These are phyloP conservation scores for Pseudodiploospora longispora DNA, from an alignment of 2,329 filamentous ascomycete species.

Conservation along the genomic window DNA sequence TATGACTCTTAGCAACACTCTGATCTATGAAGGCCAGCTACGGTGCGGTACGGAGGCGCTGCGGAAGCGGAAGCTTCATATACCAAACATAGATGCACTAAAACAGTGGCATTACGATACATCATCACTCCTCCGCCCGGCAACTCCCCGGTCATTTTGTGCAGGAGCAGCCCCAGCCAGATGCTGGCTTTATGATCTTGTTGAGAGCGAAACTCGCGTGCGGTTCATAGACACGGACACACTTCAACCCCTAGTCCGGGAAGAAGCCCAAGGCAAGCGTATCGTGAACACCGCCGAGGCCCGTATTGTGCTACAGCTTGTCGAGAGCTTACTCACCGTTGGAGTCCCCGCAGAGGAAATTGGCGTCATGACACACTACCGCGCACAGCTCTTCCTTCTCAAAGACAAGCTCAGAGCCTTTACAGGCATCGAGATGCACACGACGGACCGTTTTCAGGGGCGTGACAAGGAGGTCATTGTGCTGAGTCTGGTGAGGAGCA, in stretches of 20 bases:
- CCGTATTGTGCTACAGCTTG: slow-evolving; percentile 67
- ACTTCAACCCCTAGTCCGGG: slow-evolving; percentile 55
- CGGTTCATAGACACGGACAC: slow-evolving; percentile 85
- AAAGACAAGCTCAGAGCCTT: slow-evolving; percentile 59
- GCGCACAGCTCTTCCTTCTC: slow-evolving; percentile 79
- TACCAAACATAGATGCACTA: slow-evolving; percentile 59
- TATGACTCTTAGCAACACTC: slow-evolving; percentile 84
- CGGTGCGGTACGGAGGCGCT: slow-evolving; percentile 80
- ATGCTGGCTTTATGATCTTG: slow-evolving; percentile 72
- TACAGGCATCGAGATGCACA: slow-evolving; percentile 80
- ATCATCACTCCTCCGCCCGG: slow-evolving; percentile 32
- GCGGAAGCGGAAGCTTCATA: slow-evolving; percentile 56
- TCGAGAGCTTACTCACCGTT: slow-evolving; percentile 65
- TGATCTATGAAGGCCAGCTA: slow-evolving; percentile 86
- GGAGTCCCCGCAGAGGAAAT: slow-evolving; percentile 72
- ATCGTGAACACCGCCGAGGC: slow-evolving; percentile 86
- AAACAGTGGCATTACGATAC: slow-evolving; percentile 51
- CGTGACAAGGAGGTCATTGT: slow-evolving; percentile 91
- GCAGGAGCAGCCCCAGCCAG: slow-evolving; percentile 34
- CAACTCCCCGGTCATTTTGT: slow-evolving; percentile 46
- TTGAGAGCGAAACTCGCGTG: slow-evolving; percentile 65
- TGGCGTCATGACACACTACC: slow-evolving; percentile 94
- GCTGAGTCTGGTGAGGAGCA: slow-evolving; percentile 79
- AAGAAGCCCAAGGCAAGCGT: slow-evolving; percentile 71
- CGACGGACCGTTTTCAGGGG: slow-evolving; percentile 93